Conservation (phyloP, 1,139 yeast species). For the Nakaseomyces uthaithaninus region DNA sequence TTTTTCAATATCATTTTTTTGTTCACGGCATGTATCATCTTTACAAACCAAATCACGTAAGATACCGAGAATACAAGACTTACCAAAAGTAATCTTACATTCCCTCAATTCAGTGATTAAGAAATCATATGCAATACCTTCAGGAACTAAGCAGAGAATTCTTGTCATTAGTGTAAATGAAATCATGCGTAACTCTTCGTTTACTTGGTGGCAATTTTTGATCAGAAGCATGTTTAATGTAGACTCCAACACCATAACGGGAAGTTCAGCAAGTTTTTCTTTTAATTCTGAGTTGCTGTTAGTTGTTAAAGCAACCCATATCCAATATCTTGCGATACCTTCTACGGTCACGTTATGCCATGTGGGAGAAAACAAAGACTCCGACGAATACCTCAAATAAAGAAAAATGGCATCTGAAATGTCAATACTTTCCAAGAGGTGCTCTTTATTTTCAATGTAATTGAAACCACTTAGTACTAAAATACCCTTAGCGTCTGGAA, state of each 20-base stretch:
- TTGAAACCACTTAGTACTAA: constrained; percentile 31
- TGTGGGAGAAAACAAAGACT: constrained; percentile 29
- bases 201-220: constrained; percentile 32
- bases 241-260: constrained; percentile 32
- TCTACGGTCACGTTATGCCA: constrained; percentile 30
- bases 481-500: constrained; percentile 31
- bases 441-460: constrained; percentile 20
- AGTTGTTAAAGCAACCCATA: constrained; percentile 35
- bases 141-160: constrained; percentile 49
- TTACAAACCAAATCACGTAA: constrained; percentile 52
- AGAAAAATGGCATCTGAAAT: constrained; percentile 30
- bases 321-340: constrained; percentile 40
- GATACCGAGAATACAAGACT: constrained; percentile 55
- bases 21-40: not conserved
- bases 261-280: constrained; percentile 22
- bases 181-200: constrained; percentile 26
- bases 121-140: constrained; percentile 50
- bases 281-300: constrained; percentile 29
- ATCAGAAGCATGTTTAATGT: constrained; percentile 41
- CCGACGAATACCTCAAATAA: constrained; percentile 33
- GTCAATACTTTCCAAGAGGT: constrained; percentile 16
- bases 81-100: constrained; percentile 58
- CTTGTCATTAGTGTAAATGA: constrained; percentile 47
- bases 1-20: not conserved
- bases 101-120: constrained; percentile 53